Evolutionary conservation across 2,329 filamentous ascomycete genomes (phyloP).

Genomic region (Rachicladosporium sp.): DNA sequence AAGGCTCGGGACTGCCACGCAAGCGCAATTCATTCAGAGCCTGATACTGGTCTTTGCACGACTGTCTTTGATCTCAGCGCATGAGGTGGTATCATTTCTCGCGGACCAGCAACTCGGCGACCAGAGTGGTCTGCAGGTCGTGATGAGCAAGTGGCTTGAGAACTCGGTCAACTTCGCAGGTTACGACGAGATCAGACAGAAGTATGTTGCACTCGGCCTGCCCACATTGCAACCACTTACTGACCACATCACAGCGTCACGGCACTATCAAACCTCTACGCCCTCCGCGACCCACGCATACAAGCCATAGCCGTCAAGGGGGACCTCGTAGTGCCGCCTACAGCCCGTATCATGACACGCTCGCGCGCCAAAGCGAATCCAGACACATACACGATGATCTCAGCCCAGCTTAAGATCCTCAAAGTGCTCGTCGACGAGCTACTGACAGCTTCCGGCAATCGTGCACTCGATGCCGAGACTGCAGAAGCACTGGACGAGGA

Average conservation of each 20-base stretch:
- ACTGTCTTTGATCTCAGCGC: conserved; percentile 69
- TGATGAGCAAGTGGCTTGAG: conserved; percentile 90
- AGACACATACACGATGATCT: conserved; percentile 76
- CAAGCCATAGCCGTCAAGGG: conserved; percentile 76
- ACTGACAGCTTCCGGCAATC: conserved; percentile 57
- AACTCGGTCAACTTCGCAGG: conserved; percentile 96
- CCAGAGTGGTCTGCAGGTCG: conserved; percentile 73
- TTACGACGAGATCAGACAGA: conserved; percentile 93
- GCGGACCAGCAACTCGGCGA: conserved; percentile 69
- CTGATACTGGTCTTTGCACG: conserved; percentile 91
- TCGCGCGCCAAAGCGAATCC: conserved; percentile 82
- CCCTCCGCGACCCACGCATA: conserved; percentile 70
- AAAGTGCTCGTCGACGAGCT: conserved; percentile 94
- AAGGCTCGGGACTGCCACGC: conserved; percentile 67
- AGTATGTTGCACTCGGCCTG: conserved; percentile 45
- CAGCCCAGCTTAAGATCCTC: conserved; percentile 84
- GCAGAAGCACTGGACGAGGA: conserved; percentile 51
- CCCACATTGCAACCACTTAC: conserved; percentile 9
- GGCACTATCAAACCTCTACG: conserved; percentile 82
- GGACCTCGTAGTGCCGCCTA: conserved; percentile 70
- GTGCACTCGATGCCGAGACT: conserved; percentile 39
- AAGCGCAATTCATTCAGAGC: conserved; percentile 87
- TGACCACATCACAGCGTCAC: conserved; percentile 53
- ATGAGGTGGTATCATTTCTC: conserved; percentile 85
- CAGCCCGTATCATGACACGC: conserved; percentile 81